Evolutionary conservation across 352 stramenopile genomes (phyloP).

Genomic region (Globisporangium alternatum): DNA sequence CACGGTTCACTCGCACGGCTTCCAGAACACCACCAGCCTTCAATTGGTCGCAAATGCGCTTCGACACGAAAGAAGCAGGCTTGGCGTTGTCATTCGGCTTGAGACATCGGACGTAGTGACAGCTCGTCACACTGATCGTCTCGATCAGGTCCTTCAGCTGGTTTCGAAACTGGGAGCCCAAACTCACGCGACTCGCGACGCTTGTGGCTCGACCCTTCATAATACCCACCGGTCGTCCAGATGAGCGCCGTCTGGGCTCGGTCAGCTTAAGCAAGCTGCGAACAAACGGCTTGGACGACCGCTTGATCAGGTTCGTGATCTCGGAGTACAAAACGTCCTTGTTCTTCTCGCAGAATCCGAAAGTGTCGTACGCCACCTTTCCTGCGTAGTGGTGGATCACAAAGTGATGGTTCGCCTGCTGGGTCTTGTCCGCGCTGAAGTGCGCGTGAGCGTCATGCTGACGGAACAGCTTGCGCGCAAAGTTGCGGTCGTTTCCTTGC

Average conservation of each 20-base stretch:
- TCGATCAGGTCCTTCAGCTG: slow-evolving; percentile 92
- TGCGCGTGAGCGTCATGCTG: slow-evolving; percentile 67
- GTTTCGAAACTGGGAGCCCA: slow-evolving; percentile 89
- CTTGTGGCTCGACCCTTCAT: slow-evolving; percentile 33
- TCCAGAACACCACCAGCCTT: slow-evolving; percentile 98
- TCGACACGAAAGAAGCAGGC: slow-evolving; percentile 72
- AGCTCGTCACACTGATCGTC: slow-evolving; percentile 92
- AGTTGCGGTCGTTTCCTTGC: slow-evolving; percentile 85
- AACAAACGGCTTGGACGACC: slow-evolving; percentile 69
- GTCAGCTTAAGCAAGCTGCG: slow-evolving; percentile 46
- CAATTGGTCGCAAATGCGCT: slow-evolving; percentile 95
- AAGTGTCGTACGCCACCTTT: slow-evolving; percentile 91
- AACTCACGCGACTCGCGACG: slow-evolving; percentile 47
- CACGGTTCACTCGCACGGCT: slow-evolving; percentile 96
- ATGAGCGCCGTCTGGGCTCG: slow-evolving; percentile 19
- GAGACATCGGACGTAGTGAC: slow-evolving; percentile 98
- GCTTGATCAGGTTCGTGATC: slow-evolving; percentile 73
- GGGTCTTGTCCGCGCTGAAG: slow-evolving; percentile 74
- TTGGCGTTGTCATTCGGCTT: slow-evolving; percentile 98
- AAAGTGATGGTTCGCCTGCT: slow-evolving; percentile 79
- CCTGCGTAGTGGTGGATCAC: slow-evolving; percentile 92
- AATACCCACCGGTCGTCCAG: slow-evolving; percentile 22
- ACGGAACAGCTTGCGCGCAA: slow-evolving; percentile 77
- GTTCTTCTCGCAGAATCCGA: slow-evolving; percentile 97
- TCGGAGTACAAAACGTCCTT: slow-evolving; percentile 90